phyloP scores from a whole-genome alignment of 306 rosid genomes.

The Abrus precatorius region DNA sequence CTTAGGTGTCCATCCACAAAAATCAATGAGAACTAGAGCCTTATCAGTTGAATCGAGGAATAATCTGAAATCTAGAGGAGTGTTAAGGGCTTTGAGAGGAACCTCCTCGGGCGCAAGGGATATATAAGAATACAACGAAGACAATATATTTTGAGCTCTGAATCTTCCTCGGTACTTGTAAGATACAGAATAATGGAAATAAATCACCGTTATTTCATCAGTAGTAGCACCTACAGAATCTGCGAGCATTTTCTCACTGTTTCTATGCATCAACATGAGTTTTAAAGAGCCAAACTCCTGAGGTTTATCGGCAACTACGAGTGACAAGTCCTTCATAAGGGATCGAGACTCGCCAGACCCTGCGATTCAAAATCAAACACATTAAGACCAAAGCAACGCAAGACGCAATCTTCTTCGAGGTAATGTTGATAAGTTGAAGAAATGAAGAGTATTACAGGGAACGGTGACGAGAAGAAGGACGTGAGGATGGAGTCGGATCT shows the following conservation, averaged over 20 bases:
- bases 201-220: conserved; percentile 62
- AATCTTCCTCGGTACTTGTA: conserved; percentile 81
- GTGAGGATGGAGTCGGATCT: conserved; percentile 83
- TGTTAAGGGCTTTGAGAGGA: conserved; percentile 62
- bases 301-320: conserved; percentile 38
- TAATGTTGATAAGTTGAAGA: neutral
- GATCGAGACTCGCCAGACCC: conserved; percentile 96
- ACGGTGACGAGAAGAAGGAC: conserved; percentile 76
- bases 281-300: conserved; percentile 61
- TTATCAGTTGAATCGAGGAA: conserved; percentile 78
- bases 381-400: neutral
- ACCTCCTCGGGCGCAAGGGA: conserved; percentile 60
- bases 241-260: conserved; percentile 66
- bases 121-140: conserved; percentile 60
- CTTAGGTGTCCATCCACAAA: conserved; percentile 83
- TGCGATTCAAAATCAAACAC: conserved; percentile 51
- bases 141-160: conserved; percentile 59
- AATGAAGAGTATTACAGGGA: conserved; percentile 62
- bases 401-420: neutral
- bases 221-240: conserved; percentile 68
- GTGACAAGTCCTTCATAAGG: conserved; percentile 69
- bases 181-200: conserved; percentile 70
- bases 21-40: conserved; percentile 77
- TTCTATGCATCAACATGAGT: conserved; percentile 68
- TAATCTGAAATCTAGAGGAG: conserved; percentile 55